Evolutionary conservation across 768 basidiomycete species (phyloP).

Genomic region (Phylloporus sp.): DNA sequence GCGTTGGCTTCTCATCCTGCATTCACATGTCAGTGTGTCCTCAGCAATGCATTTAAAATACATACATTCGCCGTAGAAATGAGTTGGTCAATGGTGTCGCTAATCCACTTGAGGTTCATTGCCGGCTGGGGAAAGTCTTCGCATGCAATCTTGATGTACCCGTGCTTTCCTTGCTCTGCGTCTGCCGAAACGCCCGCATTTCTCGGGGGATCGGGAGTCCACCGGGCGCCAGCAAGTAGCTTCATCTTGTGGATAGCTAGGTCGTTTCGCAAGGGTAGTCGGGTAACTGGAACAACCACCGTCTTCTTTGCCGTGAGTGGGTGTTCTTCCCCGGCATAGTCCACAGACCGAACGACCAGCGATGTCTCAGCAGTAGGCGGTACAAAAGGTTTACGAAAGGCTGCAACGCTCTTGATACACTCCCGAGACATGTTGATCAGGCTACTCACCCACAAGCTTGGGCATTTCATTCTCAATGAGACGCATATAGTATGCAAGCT

Average conservation of each 20-base stretch:
- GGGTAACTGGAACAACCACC: slow-evolving; percentile 70
- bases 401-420: slow-evolving; percentile 36
- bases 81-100: slow-evolving; percentile 77
- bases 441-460: slow-evolving; percentile 70
- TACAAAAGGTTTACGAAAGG: slow-evolving; percentile 75
- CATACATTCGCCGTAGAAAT: slow-evolving; percentile 83
- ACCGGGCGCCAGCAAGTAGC: slow-evolving; percentile 84
- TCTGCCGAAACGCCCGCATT: slow-evolving; percentile 55
- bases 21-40: slow-evolving; percentile 13
- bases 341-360: slow-evolving; percentile 67
- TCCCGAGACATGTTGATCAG: slow-evolving; percentile 6
- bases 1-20: slow-evolving; percentile 33
- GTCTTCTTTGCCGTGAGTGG: slow-evolving; percentile 68
- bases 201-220: slow-evolving; percentile 70
- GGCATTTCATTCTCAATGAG: slow-evolving; percentile 89
- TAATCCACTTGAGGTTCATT: slow-evolving; percentile 95
- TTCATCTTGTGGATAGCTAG: slow-evolving; percentile 79
- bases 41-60: slow-evolving; percentile 15
- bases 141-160: slow-evolving; percentile 87
- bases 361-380: slow-evolving; percentile 59
- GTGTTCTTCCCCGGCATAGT: slow-evolving; percentile 75
- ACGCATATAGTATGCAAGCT: slow-evolving; percentile 72
- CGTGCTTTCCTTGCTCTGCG: slow-evolving; percentile 51
- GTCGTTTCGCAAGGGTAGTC: slow-evolving; percentile 62
- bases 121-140: slow-evolving; percentile 78